Base-by-base conservation (phyloP, 345 rosid species). In the Lagerstroemia speciosa region DNA sequence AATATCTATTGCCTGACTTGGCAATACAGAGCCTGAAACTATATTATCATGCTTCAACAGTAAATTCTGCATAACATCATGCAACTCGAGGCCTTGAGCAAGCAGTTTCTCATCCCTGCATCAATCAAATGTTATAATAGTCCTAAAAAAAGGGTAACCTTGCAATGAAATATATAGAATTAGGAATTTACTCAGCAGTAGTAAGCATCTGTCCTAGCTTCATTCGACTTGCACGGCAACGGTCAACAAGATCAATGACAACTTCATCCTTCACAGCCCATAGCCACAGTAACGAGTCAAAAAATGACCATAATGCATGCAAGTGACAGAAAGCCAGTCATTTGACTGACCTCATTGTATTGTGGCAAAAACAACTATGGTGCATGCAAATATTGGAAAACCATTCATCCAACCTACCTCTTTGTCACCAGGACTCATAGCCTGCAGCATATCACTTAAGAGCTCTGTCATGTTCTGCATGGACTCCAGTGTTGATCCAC, bases 241-340 rank as follows among this genome's bases (percentile, higher is more conserved):
- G 83, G 52, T 81, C 81, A 30, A 88, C 94, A 70, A 95, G 92
- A 75, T 95, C 99, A 66, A 86, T 90, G 57, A 95, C 90, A 60
- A 95, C 78, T 78, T 95, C 99, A 81, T 92, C 99, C 81, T 87
- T 92, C 53, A 92, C 86, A 30, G 94, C 95, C 99, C 92, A 73
- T 69, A 72, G 73, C 33, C 57, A 78, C 32, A 62, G 65, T 20
- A 5, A 36, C 9, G 45, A 64, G 67, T 64, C 26, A 37, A 14
- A n/a, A 36, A 41, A 41, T 16, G 36, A 34, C 24, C 20, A 33
- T 15, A 5, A 6, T 64, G 67, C 24, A 19, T 34, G 9, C 14
- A 33, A 19, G 29, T 0, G 22, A 40, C 17, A 10, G 24, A 64
- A 8, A 34, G 8, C 58, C 34, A 55, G 52, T 62, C 40, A 68